Conservation (phyloP, 1,284 basidiomycete species). For the Schizophyllum amplum region DNA sequence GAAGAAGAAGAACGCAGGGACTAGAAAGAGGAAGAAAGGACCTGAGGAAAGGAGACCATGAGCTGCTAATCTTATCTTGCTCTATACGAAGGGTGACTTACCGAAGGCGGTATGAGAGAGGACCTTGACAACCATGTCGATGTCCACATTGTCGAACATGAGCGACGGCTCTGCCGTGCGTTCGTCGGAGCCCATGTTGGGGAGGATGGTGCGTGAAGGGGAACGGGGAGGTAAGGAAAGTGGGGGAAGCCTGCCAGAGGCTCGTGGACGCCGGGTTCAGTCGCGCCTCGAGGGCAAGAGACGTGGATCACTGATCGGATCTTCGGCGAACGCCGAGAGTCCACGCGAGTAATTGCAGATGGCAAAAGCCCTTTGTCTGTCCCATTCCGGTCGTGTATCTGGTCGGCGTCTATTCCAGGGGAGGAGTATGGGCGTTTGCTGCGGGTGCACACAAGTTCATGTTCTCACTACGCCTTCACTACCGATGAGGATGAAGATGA, state of each 20-base stretch:
- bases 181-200: constrained; percentile 15
- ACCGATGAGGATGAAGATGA: too few relatives aligned
- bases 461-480: too few relatives aligned
- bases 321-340: neutral
- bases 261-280: neutral
- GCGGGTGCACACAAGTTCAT: too few relatives aligned
- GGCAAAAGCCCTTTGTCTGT: too few relatives aligned
- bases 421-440: too few relatives aligned
- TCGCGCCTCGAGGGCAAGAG: neutral
- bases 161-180: constrained; percentile 26
- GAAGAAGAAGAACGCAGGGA: constrained; percentile 70
- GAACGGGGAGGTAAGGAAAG: constrained; percentile 1
- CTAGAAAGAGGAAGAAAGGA: constrained; percentile 73
- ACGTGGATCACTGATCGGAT: neutral
- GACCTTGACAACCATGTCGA: constrained; percentile 72
- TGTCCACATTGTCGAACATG: constrained; percentile 57
- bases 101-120: constrained; percentile 71
- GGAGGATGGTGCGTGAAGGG: constrained; percentile 2
- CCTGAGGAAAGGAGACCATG: constrained; percentile 33
- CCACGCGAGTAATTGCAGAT: too few relatives aligned
- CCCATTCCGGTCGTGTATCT: too few relatives aligned
- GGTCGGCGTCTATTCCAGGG: too few relatives aligned
- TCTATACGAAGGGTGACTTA: constrained; percentile 25
- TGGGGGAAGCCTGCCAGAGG: constrained; percentile 10
- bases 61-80: neutral